Base-by-base conservation (phyloP, 192 early-diverging fungal species). In the Paraglomus occultum region DNA sequence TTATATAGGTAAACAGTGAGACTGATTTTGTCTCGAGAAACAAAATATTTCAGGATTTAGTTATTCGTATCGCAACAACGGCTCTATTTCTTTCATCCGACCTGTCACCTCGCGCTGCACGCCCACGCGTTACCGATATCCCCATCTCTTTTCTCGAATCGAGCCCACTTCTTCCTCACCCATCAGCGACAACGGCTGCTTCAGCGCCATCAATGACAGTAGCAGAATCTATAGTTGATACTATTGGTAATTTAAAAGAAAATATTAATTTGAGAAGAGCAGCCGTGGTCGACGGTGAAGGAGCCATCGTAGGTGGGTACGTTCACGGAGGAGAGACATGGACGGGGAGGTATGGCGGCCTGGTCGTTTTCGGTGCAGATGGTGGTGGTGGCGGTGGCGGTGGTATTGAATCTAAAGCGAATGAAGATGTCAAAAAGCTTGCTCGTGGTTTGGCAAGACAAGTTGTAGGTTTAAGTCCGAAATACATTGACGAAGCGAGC, bases 21-120 rank as follows among this genome's bases (percentile, higher is more conserved):
- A 96, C 96, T 0, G 96, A 98, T 75, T 98, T 98, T 86, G 96
- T 98, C 6, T 92, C 93, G 7, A 85, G 91, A 64, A 92, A 90
- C 71, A 76, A 75, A 31, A 74, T 88, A 53, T 97, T 97, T 82
- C 84, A 88, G 42, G 78, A 87, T 40, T 82, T 95, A 47, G 92
- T 88, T 15, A 74, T 76, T 15, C 83, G 79, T 59, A 80, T 89
- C 62, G 85, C 82, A 4, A 74, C 84, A 0, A 86, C 87, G 3
- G 81, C 85, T 14, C 66, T 85, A 9, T 67, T 82, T 40, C 71
- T 84, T 8, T 74, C 81, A 11, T 60, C 73, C 14, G 73, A 71
- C 47, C 15, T 60, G 15, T 9, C 61, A 9, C 15, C 64, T 10
- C 47, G 18, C 17, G 20, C 72, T 10, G 48, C 72, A 0, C 63